Conservation (phyloP, 352 stramenopile genomes). For the Sclerospora graminicola region DNA sequence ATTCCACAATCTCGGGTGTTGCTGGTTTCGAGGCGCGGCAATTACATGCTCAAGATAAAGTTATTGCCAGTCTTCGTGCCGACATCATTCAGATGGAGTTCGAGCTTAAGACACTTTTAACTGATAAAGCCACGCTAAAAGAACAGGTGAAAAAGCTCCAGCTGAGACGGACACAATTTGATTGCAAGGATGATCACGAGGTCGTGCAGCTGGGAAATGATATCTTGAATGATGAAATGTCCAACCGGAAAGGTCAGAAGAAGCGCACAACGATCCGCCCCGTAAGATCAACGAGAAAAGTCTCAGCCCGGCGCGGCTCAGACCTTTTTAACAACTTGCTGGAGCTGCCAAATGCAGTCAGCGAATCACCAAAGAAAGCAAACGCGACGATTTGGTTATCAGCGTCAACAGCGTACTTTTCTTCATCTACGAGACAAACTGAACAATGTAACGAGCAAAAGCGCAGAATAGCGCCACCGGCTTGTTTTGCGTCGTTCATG, state of each 20-base stretch:
- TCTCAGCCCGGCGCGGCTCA: constrained; percentile 12
- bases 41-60: constrained; percentile 32
- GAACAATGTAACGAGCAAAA: constrained; percentile 5
- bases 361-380: constrained; percentile 11
- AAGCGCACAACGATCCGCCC: constrained; percentile 29
- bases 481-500: constrained; percentile 33
- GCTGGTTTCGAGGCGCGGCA: constrained; percentile 22
- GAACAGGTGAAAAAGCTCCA: no score
- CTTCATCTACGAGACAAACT: constrained; percentile 1
- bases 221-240: constrained; percentile 14
- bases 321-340: constrained; percentile 48
- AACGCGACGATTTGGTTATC: constrained; percentile 14
- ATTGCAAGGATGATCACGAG: constrained; percentile 23
- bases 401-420: constrained; percentile 8
- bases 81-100: constrained; percentile 51
- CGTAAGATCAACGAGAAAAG: constrained; percentile 14
- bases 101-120: no score
- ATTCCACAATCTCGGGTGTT: constrained; percentile 10
- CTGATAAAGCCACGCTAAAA: no score
- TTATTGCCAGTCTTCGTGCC: constrained; percentile 41
- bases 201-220: constrained; percentile 29
- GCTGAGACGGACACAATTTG: no score
- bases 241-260: constrained; percentile 24
- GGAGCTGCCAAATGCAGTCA: constrained; percentile 43
- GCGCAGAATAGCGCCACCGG: constrained; percentile 12